These are phyloP conservation scores for Chamaenerion angustifolium DNA, from an alignment of 345 rosid genomes.

Conservation along the genomic window DNA sequence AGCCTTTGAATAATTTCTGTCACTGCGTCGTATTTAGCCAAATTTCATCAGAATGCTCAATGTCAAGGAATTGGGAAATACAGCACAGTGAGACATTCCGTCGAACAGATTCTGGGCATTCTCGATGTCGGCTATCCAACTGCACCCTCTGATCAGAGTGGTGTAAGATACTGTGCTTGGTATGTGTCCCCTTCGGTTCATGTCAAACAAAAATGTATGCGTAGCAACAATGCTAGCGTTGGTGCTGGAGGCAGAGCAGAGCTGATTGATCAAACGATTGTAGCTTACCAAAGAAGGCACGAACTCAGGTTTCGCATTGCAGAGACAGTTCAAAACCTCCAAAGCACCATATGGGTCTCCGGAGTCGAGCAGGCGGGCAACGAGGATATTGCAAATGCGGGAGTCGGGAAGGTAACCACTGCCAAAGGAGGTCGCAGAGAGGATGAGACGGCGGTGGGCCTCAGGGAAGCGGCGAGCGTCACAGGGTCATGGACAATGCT, in stretches of 20 bases:
- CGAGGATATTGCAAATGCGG: constrained; percentile 51
- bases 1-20: constrained; percentile 35
- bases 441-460: constrained; percentile 44
- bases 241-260: too few species aligned
- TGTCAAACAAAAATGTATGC: too few species aligned
- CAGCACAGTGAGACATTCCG: constrained; percentile 43
- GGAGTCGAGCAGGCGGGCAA: constrained; percentile 59
- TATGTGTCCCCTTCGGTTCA: too few species aligned
- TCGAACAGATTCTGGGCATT: constrained; percentile 55
- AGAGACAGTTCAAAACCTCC: constrained; percentile 30
- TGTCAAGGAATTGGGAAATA: constrained; percentile 47
- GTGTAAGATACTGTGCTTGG: too few species aligned
- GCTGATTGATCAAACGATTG: too few species aligned
- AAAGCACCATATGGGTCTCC: constrained; percentile 30
- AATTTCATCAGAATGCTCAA: too few species aligned
- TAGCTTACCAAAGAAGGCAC: too few species aligned
- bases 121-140: constrained; percentile 19
- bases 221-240: too few species aligned
- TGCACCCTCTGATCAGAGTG: constrained; percentile 47
- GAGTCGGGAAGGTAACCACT: constrained; percentile 39
- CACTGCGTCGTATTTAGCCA: too few species aligned
- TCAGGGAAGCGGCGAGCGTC: constrained; percentile 41
- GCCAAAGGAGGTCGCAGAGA: constrained; percentile 23
- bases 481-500: constrained; percentile 57
- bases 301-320: constrained; percentile 35